Conservation (phyloP, 768 basidiomycete genomes). For the Omphalotus guepiniiformis region DNA sequence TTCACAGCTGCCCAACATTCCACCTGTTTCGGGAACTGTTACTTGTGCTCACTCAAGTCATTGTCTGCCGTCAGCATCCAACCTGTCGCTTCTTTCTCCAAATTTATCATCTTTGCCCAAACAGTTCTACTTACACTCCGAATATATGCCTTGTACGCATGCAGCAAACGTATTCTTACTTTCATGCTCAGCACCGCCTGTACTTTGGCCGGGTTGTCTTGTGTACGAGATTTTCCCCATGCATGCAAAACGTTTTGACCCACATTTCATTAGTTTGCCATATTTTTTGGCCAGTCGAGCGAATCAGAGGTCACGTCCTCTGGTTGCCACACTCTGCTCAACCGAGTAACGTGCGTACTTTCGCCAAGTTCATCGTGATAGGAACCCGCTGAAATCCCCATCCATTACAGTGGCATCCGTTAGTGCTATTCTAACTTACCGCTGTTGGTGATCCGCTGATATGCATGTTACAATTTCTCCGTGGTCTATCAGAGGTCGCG, state of each 20-base stretch:
- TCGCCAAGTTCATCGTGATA: neutral
- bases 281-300: conserved; percentile 8
- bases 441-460: no score
- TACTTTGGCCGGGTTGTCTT: neutral
- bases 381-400: no score
- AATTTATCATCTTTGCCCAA: neutral
- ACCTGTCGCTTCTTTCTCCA: neutral
- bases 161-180: conserved; percentile 3
- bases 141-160: conserved; percentile 7
- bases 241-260: neutral
- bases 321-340: conserved; percentile 4
- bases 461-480: no score
- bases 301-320: neutral
- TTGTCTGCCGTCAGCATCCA: conserved; percentile 6
- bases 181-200: conserved; percentile 3
- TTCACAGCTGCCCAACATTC: conserved; percentile 1
- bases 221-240: neutral
- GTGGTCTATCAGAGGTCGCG: conserved; percentile 4
- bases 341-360: neutral
- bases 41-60: conserved; percentile 3
- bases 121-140: conserved; percentile 9
- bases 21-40: conserved; percentile 6
- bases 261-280: conserved; percentile 6
- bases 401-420: no score
- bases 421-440: no score